Evolutionary conservation across 441 rosid genomes (phyloP), one percentile per base, ranked within the genome.

Genomic region (Brassica hybrid): DNA sequence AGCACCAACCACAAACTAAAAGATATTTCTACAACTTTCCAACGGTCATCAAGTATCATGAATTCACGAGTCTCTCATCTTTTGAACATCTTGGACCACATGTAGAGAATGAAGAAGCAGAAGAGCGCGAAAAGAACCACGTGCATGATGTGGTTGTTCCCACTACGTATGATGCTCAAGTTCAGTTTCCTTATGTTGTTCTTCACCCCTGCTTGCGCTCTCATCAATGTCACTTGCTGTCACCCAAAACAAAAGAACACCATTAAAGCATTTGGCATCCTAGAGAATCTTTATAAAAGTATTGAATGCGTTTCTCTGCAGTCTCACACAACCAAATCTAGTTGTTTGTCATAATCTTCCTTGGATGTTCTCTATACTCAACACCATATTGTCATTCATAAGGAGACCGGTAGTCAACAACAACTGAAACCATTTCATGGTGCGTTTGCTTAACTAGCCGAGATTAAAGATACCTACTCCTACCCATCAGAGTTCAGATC

Each of bases 141-240:
- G 13, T 87, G 98, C 72, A 90, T 85, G 12, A 91, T 77, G 71
- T 87, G 93, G 83, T 88, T 92, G 68, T 88, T 88, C 10, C 97
- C 99, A 60, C 81, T 80, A 76, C 85, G 84, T 72, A 90, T 87
- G 30, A 94, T 88, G 86, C 94, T 91, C 88, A 67, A 59, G 85
- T 92, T 91, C 85, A 96, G 78, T 77, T 89, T 96, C 85, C 97
- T 85, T 68, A 90, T 84, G 84, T 91, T 96, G 87, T 96, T 96
- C 93, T 94, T 92, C 80, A 96, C 94, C 11, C 97, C 96, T 0
- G 97, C 97, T 84, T 90, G 96, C 66, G 99, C 98, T 89, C 88
- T 91, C 14, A 87, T 87, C 83, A 94, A 65, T 0, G 92, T 90
- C 91, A 90, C 79, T 96, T 92, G 99, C 99, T 96, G 91, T 79